phyloP scores from a whole-genome alignment of 2,329 filamentous ascomycete genomes.

The Cladophialophora exuberans region DNA sequence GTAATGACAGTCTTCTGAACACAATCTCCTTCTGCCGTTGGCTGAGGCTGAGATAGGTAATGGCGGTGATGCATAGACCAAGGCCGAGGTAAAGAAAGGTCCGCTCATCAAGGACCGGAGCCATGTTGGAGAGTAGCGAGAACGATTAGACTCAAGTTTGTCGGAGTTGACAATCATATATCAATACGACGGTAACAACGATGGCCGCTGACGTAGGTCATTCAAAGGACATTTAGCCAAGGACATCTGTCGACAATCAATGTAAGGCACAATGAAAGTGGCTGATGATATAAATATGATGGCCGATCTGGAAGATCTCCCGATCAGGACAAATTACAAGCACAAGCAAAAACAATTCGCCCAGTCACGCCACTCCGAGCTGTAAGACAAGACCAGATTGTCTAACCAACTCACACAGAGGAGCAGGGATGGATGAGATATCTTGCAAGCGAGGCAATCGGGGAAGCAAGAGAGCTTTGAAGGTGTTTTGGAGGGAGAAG shows the following conservation, averaged over 20 bases:
- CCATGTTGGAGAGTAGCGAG: constrained; percentile 7
- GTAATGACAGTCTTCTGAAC: constrained; percentile 43
- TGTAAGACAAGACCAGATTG: constrained; percentile 3
- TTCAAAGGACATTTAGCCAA: constrained; percentile 1
- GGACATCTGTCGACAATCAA: constrained; percentile 2
- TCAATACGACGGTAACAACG: neutral
- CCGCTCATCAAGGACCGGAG: constrained; percentile 16
- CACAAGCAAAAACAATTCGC: constrained; percentile 14
- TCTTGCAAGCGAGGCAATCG: constrained; percentile 13
- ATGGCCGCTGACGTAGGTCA: constrained; percentile 8
- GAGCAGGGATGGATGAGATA: neutral
- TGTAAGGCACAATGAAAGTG: constrained; percentile 5
- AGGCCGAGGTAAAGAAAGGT: constrained; percentile 24
- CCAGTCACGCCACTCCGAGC: constrained; percentile 16
- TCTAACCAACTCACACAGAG: constrained; percentile 3
- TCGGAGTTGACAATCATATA: no score
- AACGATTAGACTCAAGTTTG: no score
- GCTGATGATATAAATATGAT: constrained; percentile 19
- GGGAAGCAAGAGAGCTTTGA: constrained; percentile 2
- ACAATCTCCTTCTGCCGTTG: constrained; percentile 44
- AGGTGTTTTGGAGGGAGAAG: constrained; percentile 20
- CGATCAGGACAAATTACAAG: constrained; percentile 19
- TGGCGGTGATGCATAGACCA: constrained; percentile 16
- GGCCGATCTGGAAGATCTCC: constrained; percentile 13
- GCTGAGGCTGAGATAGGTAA: constrained; percentile 36